A percentile compares a stretch with the other conserved stretches of the same genome.
phyloP scores from a whole-genome alignment of 805 yeast genomes.

The Kodamaea restingae region DNA sequence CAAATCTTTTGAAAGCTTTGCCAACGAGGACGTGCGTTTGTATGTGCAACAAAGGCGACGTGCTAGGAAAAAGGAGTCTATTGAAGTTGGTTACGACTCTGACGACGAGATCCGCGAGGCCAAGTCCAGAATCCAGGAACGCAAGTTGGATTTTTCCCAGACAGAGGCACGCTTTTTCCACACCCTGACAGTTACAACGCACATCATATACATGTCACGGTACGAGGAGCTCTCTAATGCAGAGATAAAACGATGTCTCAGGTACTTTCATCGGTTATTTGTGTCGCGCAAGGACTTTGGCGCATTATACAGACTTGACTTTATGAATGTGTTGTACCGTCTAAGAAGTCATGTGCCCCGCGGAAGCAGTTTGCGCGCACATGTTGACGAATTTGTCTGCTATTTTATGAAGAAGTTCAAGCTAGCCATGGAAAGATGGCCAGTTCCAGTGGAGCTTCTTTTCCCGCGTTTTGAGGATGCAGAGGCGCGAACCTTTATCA shows the following conservation, averaged over 20 bases:
- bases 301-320: conserved; percentile 65
- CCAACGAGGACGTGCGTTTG: conserved; percentile 51
- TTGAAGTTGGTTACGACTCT: conserved; percentile 27
- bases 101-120: conserved; percentile 20
- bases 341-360: conserved; percentile 46
- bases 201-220: conserved; percentile 55
- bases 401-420: conserved; percentile 62
- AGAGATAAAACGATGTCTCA: conserved; percentile 59
- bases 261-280: conserved; percentile 69
- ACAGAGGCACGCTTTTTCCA: conserved; percentile 48
- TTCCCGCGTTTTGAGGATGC: conserved; percentile 55
- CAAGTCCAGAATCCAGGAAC: conserved; percentile 34
- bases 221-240: conserved; percentile 58
- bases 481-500: conserved; percentile 47
- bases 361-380: conserved; percentile 46
- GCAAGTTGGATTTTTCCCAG: conserved; percentile 42
- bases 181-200: conserved; percentile 60
- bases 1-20: conserved; percentile 62
- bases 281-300: conserved; percentile 55
- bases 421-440: conserved; percentile 42
- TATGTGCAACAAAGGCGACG: conserved; percentile 46
- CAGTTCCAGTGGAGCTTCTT: conserved; percentile 62
- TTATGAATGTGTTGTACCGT: conserved; percentile 57
- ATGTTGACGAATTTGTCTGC: conserved; percentile 59
- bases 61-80: conserved; percentile 23